Conservation (phyloP, 495 filamentous ascomycete genomes). For the Annulohypoxylon maeteangense region DNA sequence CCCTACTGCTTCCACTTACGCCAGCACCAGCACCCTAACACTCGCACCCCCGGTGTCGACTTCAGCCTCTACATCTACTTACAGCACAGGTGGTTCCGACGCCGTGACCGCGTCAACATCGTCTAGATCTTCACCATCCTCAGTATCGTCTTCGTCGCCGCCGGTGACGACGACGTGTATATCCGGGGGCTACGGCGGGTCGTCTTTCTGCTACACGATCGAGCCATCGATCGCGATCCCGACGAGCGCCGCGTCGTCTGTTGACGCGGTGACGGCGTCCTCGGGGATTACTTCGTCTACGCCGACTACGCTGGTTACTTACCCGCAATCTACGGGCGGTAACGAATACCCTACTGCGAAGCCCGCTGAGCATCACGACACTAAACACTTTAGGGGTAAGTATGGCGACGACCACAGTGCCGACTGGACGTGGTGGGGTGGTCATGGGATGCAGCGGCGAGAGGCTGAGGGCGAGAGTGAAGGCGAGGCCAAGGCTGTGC, state of each 20-base stretch:
- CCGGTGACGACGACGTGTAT: conserved; percentile 25
- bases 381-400: not conserved
- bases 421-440: conserved; percentile 18
- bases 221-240: not conserved
- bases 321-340: not conserved
- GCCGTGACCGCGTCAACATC: conserved; percentile 21
- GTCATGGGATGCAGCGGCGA: not conserved
- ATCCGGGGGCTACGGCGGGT: conserved; percentile 32
- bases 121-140: not conserved
- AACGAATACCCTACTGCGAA: conserved; percentile 21
- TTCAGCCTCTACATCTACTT: conserved; percentile 4
- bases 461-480: not conserved
- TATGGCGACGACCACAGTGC: conserved; percentile 1
- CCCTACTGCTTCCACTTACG: conserved; percentile 4
- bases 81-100: conserved; percentile 27
- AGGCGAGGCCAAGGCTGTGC: not conserved
- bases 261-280: conserved; percentile 25
- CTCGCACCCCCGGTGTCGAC: not conserved
- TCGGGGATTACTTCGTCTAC: not conserved
- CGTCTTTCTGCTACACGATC: conserved; percentile 24
- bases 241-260: conserved; percentile 3
- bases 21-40: conserved; percentile 11
- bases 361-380: not conserved
- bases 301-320: conserved; percentile 6
- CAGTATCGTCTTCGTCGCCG: not conserved